These are phyloP conservation scores for Peronospora farinosa DNA, from an alignment of 352 stramenopile species.

Conservation along the genomic window DNA sequence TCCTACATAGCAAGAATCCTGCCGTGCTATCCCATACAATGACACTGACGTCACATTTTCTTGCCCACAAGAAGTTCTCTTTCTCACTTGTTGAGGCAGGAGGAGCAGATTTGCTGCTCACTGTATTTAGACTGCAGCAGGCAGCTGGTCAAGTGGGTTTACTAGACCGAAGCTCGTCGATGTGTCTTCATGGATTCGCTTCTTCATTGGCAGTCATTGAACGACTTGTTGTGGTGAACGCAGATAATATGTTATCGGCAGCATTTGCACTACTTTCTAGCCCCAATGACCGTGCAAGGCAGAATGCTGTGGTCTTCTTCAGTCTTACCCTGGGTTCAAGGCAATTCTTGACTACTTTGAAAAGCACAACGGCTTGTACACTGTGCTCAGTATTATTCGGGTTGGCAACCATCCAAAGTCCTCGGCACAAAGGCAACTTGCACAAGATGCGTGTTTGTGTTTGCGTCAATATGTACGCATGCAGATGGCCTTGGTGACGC, in stretches of 20 bases:
- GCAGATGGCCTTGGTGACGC: constrained; percentile 67
- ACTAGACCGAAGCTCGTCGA: constrained; percentile 70
- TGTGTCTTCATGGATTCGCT: constrained; percentile 81
- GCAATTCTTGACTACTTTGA: constrained; percentile 81
- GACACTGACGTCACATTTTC: constrained; percentile 81
- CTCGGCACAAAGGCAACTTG: constrained; percentile 67
- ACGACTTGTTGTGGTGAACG: constrained; percentile 50
- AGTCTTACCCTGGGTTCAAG: constrained; percentile 69
- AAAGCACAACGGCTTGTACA: constrained; percentile 79
- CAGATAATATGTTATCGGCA: constrained; percentile 51
- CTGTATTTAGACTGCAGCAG: constrained; percentile 51
- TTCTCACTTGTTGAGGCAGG: constrained; percentile 71
- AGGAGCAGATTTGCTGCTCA: constrained; percentile 66
- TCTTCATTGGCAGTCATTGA: constrained; percentile 77
- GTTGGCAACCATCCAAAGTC: constrained; percentile 73
- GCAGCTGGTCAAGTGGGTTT: constrained; percentile 47
- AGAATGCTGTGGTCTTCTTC: constrained; percentile 84
- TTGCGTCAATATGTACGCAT: constrained; percentile 80
- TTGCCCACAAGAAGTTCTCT: constrained; percentile 79
- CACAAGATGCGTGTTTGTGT: constrained; percentile 78
- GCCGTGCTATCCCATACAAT: constrained; percentile 74
- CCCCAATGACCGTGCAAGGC: constrained; percentile 67
- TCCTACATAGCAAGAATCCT: constrained; percentile 79
- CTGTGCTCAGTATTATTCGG: constrained; percentile 78
- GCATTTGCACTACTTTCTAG: constrained; percentile 65